Base-by-base conservation (phyloP, 352 stramenopile genomes). In the Globisporangium lucens region DNA sequence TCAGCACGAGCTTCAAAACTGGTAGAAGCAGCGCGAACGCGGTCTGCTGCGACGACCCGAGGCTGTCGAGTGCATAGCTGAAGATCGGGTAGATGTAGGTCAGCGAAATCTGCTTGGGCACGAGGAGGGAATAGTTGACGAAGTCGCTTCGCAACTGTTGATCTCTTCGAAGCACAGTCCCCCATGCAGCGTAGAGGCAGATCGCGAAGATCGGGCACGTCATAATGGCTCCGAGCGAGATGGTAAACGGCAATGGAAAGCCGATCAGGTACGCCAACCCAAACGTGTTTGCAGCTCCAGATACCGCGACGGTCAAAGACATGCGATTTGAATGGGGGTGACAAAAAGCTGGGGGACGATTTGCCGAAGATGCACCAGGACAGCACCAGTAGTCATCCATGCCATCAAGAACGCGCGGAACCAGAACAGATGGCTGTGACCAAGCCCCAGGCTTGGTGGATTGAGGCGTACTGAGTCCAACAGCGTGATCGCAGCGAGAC, bases 211-310 rank as follows among this genome's bases (percentile, higher is more conserved):
- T 36, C 33, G 6, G 33, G 33, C 33, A 36, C 4, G 6, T 36
- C 33, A 36, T 5, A 36, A 36, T 36, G 33, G 33, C 33, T 36
- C 33, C 33, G 7, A 36, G 33, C 0, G 33, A 36, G 10, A 83
- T 71, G 20, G 63, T 69, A 49, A 83, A 83, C 2, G 75, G 74
- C 8, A 83, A 43, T 3, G 74, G 74, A 53, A 77, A 83, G 0
- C 75, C 75, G 36, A 85, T 71, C 10, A 62, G n/a, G 20, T 17
- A 17, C 17, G 41, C 41, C 13, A 56, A 4, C 1, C 41, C n/a
- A 36, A 33, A 46, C 6, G n/a, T 13, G 3, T 24, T 41, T 7
- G 22, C 9, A 3, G 30, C 22, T 36, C 52, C 52, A 6, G 0
- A 13, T 10, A 0, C 69, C 9, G 0, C 70, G 68, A 4, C 76